Percentiles rank a stretch among this genome's conserved stretches.
These are phyloP conservation scores for Rhizopogon hawkerae DNA, from an alignment of 1,284 basidiomycete genomes.

Conservation along the genomic window DNA sequence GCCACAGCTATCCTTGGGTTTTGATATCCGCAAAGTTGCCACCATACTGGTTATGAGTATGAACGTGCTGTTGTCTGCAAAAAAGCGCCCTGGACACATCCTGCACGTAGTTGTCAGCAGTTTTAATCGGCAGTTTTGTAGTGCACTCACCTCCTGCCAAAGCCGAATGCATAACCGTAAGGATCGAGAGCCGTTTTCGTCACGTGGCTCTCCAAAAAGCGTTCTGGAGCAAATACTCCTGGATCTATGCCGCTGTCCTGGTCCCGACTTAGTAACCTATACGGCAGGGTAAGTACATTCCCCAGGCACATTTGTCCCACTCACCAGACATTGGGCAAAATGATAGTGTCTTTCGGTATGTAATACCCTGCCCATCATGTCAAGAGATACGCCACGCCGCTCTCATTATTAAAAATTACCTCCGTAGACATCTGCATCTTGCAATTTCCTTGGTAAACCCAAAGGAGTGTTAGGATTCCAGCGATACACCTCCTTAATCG, in stretches of 20 bases:
- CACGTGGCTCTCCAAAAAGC: not conserved
- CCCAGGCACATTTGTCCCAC: not conserved
- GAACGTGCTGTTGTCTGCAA: slow-evolving; percentile 36
- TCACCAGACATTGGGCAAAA: slow-evolving; percentile 3
- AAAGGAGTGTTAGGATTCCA: slow-evolving; percentile 46
- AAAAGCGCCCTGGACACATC: slow-evolving; percentile 42
- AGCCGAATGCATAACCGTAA: slow-evolving; percentile 38
- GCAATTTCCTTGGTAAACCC: slow-evolving; percentile 22
- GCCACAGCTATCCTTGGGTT: not conserved
- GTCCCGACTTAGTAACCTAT: not conserved
- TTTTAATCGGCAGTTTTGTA: not conserved
- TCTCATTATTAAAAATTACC: not conserved
- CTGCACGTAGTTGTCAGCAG: slow-evolving; percentile 18
- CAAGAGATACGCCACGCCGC: not conserved
- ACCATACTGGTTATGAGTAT: not conserved
- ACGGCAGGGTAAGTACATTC: not conserved
- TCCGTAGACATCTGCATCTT: slow-evolving; percentile 1
- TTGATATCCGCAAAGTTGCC: not conserved
- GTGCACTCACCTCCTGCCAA: slow-evolving; percentile 33
- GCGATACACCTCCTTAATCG: slow-evolving; percentile 31
- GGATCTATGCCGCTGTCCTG: not conserved
- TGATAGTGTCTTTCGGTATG: slow-evolving; percentile 3
- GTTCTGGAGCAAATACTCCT: not conserved
- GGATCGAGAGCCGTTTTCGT: slow-evolving; percentile 27
- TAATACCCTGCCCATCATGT: slow-evolving; percentile 1